Base-by-base conservation (phyloP, 192 early-diverging fungal genomes). In the Umbelopsis vinacea region DNA sequence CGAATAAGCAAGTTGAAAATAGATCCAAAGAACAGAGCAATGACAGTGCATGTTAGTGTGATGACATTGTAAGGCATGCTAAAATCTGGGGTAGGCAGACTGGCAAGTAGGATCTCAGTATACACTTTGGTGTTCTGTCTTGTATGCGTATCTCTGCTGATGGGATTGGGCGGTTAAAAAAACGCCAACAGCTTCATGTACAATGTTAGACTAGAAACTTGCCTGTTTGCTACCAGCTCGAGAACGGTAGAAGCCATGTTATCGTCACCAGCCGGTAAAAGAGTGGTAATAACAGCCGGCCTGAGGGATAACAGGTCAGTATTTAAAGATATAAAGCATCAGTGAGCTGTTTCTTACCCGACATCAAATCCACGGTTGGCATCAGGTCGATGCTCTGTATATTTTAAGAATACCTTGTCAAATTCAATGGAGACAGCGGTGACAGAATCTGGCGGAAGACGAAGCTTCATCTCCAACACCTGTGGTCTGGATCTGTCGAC, bases 31-130 rank as follows among this genome's bases (percentile, higher is more conserved):
- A 95, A 97, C 48, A 97, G 79, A 8, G 96, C 95, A 69, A 99
- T 88, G 7, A 98, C 88, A 0, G 97, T 99, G 73, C 96, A 98
- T 11, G 96, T 95, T 81, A 98, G 85, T 1, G 97, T 97, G 67
- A 99, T 96, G 55, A 98, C 96, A 82, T 99, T 99, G 83, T 99
- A 99, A 0, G 96, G 96, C 97, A 99, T 99, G 57, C 91, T 93
- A 68, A 99, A 99, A 72, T 99, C 97, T 4, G 97, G 96, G 7
- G 96, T 97, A 1, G 97, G 96, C 55, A 98, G 85, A 67, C 89
- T 91, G 52, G 97, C 87, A 35, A 98, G 83, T n/a, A 97, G 71
- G 12, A 89, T 88, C 75, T 97, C 94, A 0, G 94, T 95, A 73
- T 94, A 96, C 5, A 95, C 67, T 82, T 82, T 43, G 74, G 52